phyloP scores from a whole-genome alignment of 1,139 yeast genomes.

The Kazachstania sp. region DNA sequence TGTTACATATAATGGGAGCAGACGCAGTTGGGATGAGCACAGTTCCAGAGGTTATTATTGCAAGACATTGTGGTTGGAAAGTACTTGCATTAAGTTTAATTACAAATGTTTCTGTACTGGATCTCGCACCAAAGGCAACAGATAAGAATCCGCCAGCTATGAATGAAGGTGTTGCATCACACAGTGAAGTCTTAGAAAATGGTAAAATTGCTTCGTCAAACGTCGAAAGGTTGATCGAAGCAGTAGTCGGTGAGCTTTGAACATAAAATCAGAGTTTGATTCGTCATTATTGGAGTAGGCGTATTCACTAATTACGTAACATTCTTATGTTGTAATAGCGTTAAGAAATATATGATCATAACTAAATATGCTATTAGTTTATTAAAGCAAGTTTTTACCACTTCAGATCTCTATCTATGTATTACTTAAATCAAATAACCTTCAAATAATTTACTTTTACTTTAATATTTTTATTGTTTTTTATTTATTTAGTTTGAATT shows the following conservation, averaged over 20 bases:
- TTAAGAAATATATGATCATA: too few relatives aligned
- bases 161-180: slow-evolving; percentile 77
- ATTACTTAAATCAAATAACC: too few relatives aligned
- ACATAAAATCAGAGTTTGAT: too few relatives aligned
- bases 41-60: slow-evolving; percentile 89
- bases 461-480: too few relatives aligned
- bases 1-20: slow-evolving; percentile 65
- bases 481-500: too few relatives aligned
- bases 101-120: slow-evolving; percentile 73
- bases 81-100: slow-evolving; percentile 81
- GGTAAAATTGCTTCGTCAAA: slow-evolving; percentile 76
- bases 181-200: slow-evolving; percentile 77
- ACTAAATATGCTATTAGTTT: too few relatives aligned
- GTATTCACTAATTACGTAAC: too few relatives aligned
- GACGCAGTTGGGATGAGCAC: slow-evolving; percentile 98
- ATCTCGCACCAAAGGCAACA: slow-evolving; percentile 64
- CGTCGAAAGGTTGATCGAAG: slow-evolving; percentile 61
- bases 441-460: too few relatives aligned
- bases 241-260: slow-evolving; percentile 43
- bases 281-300: too few relatives aligned
- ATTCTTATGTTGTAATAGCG: too few relatives aligned
- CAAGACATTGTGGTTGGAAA: slow-evolving; percentile 75
- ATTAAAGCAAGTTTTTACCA: too few relatives aligned
- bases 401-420: too few relatives aligned
- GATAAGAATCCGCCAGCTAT: slow-evolving; percentile 46